Evolutionary conservation across 352 stramenopile genomes (phyloP).

Genomic region (Pythium sukuiense): DNA sequence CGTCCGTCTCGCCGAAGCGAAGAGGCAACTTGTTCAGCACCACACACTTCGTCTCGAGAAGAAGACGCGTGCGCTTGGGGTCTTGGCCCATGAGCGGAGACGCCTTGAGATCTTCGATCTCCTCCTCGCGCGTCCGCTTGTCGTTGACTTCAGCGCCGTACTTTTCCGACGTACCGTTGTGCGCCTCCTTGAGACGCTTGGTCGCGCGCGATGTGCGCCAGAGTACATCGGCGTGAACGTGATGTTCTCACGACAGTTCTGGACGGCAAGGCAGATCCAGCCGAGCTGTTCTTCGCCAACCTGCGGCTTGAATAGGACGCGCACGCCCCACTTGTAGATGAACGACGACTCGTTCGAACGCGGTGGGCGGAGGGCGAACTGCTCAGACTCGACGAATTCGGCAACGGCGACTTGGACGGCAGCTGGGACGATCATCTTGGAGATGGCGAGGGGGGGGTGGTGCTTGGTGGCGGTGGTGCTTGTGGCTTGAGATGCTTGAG

Average conservation of each 20-base stretch:
- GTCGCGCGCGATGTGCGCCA: slow-evolving; percentile 15
- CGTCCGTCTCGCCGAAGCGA: not conserved
- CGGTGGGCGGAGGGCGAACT: slow-evolving; percentile 4
- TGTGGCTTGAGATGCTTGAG: too few species aligned
- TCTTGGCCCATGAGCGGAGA: not conserved
- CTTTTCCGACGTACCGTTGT: slow-evolving; percentile 10
- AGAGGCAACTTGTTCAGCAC: slow-evolving; percentile 6
- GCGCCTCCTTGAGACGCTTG: slow-evolving; percentile 13
- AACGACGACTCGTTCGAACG: slow-evolving; percentile 2
- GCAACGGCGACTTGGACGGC: not conserved
- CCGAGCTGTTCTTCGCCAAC: not conserved
- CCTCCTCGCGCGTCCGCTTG: slow-evolving; percentile 14
- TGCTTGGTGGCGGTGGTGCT: too few species aligned
- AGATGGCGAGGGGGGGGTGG: too few species aligned
- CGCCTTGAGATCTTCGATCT: not conserved
- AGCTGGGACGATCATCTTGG: too few species aligned
- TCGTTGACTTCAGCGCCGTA: not conserved
- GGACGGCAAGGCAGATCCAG: slow-evolving; percentile 16
- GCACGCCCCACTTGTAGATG: slow-evolving; percentile 24
- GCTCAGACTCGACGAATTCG: not conserved
- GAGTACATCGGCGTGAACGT: slow-evolving; percentile 7
- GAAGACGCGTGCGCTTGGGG: slow-evolving; percentile 3
- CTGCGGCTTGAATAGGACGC: not conserved
- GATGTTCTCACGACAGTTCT: slow-evolving; percentile 6
- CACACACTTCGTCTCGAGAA: slow-evolving; percentile 10